Conservation (phyloP, 1,284 basidiomycete genomes). For the Austropuccinia psidii region DNA sequence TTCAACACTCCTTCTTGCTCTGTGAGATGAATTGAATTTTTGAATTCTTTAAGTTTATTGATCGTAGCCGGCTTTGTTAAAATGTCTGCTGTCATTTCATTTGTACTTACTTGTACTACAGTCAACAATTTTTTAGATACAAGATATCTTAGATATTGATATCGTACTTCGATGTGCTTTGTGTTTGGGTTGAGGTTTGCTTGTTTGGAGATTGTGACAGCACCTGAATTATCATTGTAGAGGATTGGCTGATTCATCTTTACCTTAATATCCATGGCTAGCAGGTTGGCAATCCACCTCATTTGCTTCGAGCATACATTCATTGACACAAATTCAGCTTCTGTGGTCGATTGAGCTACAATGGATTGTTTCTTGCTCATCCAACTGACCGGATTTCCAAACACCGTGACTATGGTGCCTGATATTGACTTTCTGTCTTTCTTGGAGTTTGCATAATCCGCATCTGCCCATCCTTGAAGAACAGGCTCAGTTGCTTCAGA, state of each 20-base stretch:
- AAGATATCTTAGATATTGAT: background rate
- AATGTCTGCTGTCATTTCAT: background rate
- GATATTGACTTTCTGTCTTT: background rate
- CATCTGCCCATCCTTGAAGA: conserved; percentile 12
- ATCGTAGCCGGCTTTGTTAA: conserved; percentile 11
- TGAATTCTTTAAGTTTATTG: no score
- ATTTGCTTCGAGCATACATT: conserved; percentile 2
- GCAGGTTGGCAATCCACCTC: conserved; percentile 4
- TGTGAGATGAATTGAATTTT: no score
- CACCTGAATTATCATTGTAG: background rate
- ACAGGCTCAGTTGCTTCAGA: no score
- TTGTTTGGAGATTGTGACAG: background rate
- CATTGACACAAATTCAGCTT: background rate
- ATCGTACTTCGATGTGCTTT: background rate
- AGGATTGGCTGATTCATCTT: background rate
- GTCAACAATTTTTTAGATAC: background rate
- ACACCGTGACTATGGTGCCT: background rate
- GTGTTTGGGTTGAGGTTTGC: background rate
- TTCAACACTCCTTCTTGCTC: no score
- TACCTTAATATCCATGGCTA: background rate
- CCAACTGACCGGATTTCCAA: conserved; percentile 10
- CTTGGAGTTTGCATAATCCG: background rate
- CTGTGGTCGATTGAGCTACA: background rate
- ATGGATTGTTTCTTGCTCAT: background rate
- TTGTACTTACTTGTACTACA: background rate